Conservation (phyloP, 805 yeast genomes). For the Candida schatavii region DNA sequence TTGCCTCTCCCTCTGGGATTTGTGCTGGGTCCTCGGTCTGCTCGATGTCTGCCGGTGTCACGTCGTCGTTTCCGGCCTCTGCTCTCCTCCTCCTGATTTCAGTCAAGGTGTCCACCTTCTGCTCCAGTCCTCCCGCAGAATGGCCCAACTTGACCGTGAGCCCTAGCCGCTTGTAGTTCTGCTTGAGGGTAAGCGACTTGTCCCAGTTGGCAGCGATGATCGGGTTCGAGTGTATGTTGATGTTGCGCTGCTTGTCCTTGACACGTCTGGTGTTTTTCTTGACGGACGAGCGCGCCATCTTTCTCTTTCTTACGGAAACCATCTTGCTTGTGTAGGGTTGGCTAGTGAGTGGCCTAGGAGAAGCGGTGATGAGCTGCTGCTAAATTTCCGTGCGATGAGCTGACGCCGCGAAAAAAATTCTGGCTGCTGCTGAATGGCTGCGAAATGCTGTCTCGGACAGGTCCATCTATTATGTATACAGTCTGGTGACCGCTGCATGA, state of each 20-base stretch:
- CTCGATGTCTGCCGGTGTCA: constrained; percentile 38
- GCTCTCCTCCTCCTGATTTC: constrained; percentile 21
- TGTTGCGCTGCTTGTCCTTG: constrained; percentile 68
- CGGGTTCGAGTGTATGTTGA: constrained; percentile 68
- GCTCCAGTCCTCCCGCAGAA: constrained; percentile 81
- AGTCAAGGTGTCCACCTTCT: constrained; percentile 40
- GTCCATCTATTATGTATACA: too few species aligned
- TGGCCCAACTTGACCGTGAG: constrained; percentile 62
- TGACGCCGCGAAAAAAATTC: too few species aligned
- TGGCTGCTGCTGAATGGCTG: too few species aligned
- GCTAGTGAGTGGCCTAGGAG: too few species aligned
- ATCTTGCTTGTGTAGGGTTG: too few species aligned
- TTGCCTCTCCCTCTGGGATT: constrained; percentile 77
- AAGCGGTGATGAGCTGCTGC: too few species aligned
- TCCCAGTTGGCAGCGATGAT: constrained; percentile 93
- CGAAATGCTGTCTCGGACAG: too few species aligned
- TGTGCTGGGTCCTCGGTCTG: constrained; percentile 52
- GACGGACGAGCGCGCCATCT: constrained; percentile 71
- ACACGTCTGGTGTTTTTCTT: constrained; percentile 65
- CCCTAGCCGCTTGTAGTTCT: constrained; percentile 84
- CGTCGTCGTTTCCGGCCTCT: constrained; percentile 18
- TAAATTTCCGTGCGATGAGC: too few species aligned
- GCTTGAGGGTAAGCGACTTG: constrained; percentile 70
- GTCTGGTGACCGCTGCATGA: too few species aligned
- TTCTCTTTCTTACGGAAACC: constrained; percentile 82